Evolutionary conservation across 805 yeast species (phyloP).

Genomic region (Hanseniaspora mollemarum): DNA sequence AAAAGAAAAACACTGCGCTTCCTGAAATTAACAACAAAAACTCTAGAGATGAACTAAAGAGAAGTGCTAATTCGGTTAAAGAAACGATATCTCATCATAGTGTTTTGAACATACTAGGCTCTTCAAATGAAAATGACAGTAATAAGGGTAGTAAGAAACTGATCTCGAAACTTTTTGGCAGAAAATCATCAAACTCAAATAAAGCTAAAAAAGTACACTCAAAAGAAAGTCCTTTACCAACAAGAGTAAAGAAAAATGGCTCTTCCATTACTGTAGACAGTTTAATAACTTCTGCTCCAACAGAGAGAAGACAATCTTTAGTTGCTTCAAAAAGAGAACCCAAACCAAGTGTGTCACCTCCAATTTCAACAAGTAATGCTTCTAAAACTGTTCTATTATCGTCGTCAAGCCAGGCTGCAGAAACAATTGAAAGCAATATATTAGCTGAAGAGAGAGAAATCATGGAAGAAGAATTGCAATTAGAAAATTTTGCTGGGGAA

Average conservation of each 20-base stretch:
- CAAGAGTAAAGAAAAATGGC: background rate
- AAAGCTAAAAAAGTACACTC: background rate
- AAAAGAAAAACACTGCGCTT: background rate
- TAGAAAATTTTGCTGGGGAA: conserved; percentile 20
- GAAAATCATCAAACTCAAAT: background rate
- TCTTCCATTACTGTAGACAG: conserved; percentile 2
- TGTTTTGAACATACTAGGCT: background rate
- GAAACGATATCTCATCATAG: background rate
- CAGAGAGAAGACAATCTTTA: conserved; percentile 6
- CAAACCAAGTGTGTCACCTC: background rate
- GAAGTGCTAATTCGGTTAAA: background rate
- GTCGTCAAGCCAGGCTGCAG: background rate
- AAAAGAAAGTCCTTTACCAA: background rate
- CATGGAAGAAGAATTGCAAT: conserved; percentile 18
- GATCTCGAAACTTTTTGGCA: conserved; percentile 7
- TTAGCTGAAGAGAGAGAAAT: conserved; percentile 17
- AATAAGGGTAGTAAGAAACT: background rate
- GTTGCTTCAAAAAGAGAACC: conserved; percentile 1
- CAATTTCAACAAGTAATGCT: background rate
- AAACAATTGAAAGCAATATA: conserved; percentile 4
- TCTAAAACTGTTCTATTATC: background rate
- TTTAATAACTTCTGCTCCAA: background rate
- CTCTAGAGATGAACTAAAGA: background rate
- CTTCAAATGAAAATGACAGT: background rate
- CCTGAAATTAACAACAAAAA: background rate